Percentiles rank a stretch among this genome's conserved stretches.
phyloP scores from a whole-genome alignment of 2,329 filamentous ascomycete species.

The Aspergillus novofumigatus region DNA sequence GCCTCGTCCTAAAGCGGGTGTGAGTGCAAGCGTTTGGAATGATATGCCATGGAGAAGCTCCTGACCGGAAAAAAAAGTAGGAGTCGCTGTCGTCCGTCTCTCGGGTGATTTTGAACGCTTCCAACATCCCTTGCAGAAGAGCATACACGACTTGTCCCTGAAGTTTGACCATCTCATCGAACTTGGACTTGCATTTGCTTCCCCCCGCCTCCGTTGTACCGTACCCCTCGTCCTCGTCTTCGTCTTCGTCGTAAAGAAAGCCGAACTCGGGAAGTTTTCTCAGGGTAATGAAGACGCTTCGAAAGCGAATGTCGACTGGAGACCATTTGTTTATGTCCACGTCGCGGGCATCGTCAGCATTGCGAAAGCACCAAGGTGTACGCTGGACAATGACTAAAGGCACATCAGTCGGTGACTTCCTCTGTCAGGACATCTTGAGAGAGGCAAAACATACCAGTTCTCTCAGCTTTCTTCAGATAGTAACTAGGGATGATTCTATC shows the following conservation, averaged over 20 bases:
- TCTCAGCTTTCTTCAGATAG: slow-evolving; percentile 17
- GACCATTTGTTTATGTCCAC: slow-evolving; percentile 21
- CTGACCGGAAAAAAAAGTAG: slow-evolving; percentile 19
- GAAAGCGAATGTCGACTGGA: slow-evolving; percentile 19
- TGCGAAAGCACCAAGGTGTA: slow-evolving; percentile 22
- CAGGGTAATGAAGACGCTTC: slow-evolving; percentile 22
- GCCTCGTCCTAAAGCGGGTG: slow-evolving; percentile 10
- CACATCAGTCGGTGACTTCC: not conserved
- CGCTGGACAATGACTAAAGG: slow-evolving; percentile 14
- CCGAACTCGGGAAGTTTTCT: slow-evolving; percentile 13
- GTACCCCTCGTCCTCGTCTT: not conserved
- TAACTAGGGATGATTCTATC: slow-evolving; percentile 19
- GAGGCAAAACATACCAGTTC: slow-evolving; percentile 12
- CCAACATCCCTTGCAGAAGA: slow-evolving; percentile 20
- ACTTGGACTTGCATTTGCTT: not conserved
- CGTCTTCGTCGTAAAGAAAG: slow-evolving; percentile 18
- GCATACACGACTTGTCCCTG: slow-evolving; percentile 23
- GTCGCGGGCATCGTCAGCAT: slow-evolving; percentile 11
- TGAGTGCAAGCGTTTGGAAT: not conserved
- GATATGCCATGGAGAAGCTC: not conserved
- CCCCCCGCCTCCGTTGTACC: not conserved
- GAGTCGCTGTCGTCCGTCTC: slow-evolving; percentile 3
- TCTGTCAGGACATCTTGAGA: not conserved
- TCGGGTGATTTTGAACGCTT: slow-evolving; percentile 12
- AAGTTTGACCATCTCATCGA: slow-evolving; percentile 6